A percentile compares a stretch with the other conserved stretches of the same genome.
Evolutionary conservation across 179 eudicot genomes (phyloP).

Genomic region (Heliamphora pulchella): DNA sequence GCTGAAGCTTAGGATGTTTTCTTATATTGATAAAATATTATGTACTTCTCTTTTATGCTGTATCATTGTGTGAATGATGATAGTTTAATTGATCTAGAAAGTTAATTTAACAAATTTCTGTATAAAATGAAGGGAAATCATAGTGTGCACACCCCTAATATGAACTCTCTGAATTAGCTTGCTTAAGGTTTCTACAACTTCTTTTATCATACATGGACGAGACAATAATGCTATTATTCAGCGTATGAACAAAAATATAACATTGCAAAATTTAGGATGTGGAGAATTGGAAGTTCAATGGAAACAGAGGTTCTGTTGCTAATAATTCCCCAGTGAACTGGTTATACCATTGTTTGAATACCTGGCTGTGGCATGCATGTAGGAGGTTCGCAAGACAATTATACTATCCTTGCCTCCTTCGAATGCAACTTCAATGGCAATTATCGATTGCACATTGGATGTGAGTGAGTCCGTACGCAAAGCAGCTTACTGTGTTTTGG

Average conservation of each 20-base stretch:
- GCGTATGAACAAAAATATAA: neutral
- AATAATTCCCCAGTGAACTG: neutral
- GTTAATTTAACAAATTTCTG: neutral
- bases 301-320: neutral
- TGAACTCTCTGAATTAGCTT: neutral
- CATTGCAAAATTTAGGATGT: constrained; percentile 3
- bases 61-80: neutral
- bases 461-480: constrained; percentile 87
- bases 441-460: constrained; percentile 81
- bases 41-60: neutral
- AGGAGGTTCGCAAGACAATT: constrained; percentile 93
- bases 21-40: neutral
- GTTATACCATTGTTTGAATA: neutral
- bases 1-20: constrained; percentile 7
- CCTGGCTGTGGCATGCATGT: constrained; percentile 18
- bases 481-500: constrained; percentile 81
- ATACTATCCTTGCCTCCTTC: constrained; percentile 77
- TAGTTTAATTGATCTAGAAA: neutral
- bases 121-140: too few species aligned
- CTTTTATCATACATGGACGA: neutral
- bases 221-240: neutral
- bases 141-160: neutral
- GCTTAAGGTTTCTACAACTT: neutral
- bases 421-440: constrained; percentile 55
- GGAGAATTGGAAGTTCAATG: neutral